Percentiles rank a stretch among this genome's conserved stretches.
phyloP scores from a whole-genome alignment of 1,284 basidiomycete genomes.

The Boletus smithii region DNA sequence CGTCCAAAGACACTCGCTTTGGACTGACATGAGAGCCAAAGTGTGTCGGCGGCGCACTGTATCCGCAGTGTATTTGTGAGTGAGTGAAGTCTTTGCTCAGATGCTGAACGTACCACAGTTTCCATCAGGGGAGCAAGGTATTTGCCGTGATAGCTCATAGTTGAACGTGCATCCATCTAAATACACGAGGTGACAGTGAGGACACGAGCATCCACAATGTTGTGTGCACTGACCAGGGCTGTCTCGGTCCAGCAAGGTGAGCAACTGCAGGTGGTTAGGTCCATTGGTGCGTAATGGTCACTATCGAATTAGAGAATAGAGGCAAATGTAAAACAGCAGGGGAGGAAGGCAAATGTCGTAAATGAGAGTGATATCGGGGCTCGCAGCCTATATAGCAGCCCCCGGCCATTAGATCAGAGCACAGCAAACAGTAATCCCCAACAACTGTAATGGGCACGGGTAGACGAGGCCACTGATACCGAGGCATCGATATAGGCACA shows the following conservation, averaged over 20 bases:
- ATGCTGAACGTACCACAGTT: conserved; percentile 3
- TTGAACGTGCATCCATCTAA: conserved; percentile 13
- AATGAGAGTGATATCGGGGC: neutral
- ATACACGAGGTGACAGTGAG: neutral
- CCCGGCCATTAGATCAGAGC: conserved; percentile 17
- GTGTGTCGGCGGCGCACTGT: conserved; percentile 4
- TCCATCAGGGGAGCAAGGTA: conserved; percentile 7
- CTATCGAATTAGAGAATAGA: neutral
- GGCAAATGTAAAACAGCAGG: neutral
- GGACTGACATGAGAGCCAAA: conserved; percentile 9
- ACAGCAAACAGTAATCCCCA: conserved; percentile 18
- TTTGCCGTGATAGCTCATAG: neutral
- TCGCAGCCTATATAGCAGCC: conserved; percentile 26
- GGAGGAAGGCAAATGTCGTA: conserved; percentile 4
- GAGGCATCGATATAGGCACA: neutral
- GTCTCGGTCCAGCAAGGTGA: neutral
- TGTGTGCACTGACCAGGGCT: conserved; percentile 16
- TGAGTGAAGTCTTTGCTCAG: neutral
- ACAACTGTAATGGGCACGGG: conserved; percentile 9
- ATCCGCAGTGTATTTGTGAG: neutral
- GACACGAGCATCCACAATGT: neutral
- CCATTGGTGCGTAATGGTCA: conserved; percentile 14
- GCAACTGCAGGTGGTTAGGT: neutral
- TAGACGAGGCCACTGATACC: conserved; percentile 1
- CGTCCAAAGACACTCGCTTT: conserved; percentile 1